These are phyloP conservation scores for Zhuliangozyma parablackwelliae DNA, from an alignment of 1,139 yeast species.

Conservation along the genomic window DNA sequence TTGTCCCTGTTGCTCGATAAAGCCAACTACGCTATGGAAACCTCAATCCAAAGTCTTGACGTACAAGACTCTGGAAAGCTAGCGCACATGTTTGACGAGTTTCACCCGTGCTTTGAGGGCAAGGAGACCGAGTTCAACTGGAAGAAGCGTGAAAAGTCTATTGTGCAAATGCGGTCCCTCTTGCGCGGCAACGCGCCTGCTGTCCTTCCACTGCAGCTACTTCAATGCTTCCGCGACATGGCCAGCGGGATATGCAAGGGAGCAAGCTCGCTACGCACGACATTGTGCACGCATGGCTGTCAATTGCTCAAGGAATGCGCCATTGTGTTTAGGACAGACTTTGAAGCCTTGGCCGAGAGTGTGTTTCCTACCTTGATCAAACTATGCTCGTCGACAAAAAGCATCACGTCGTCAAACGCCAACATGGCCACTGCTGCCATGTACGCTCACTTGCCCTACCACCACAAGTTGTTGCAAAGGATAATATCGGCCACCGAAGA, in stretches of 20 bases:
- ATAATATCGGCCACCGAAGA: conserved; percentile 57
- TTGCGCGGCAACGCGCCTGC: conserved; percentile 51
- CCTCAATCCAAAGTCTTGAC: conserved; percentile 17
- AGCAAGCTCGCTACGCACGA: conserved; percentile 72
- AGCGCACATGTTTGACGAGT: conserved; percentile 13
- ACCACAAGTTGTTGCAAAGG: conserved; percentile 48
- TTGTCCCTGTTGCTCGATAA: conserved; percentile 14
- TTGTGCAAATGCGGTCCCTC: conserved; percentile 53
- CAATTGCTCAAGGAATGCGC: conserved; percentile 74
- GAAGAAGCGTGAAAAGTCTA: conserved; percentile 63
- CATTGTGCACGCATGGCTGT: conserved; percentile 72
- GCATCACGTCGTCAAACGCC: conserved; percentile 74
- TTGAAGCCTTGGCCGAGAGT: conserved; percentile 64
- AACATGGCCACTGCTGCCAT: conserved; percentile 63
- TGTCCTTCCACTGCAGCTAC: conserved; percentile 40
- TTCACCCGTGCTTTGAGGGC: conserved; percentile 48
- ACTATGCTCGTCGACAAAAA: conserved; percentile 71
- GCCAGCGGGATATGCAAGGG: conserved; percentile 69
- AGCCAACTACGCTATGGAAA: conserved; percentile 24
- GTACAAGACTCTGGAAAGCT: conserved; percentile 16
- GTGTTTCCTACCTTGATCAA: conserved; percentile 56
- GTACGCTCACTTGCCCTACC: conserved; percentile 51
- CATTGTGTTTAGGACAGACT: conserved; percentile 37
- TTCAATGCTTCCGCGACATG: conserved; percentile 37
- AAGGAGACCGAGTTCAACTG: conserved; percentile 91